phyloP scores from a whole-genome alignment of 2,329 filamentous ascomycete genomes.

The Thielaviopsis ethacetica region DNA sequence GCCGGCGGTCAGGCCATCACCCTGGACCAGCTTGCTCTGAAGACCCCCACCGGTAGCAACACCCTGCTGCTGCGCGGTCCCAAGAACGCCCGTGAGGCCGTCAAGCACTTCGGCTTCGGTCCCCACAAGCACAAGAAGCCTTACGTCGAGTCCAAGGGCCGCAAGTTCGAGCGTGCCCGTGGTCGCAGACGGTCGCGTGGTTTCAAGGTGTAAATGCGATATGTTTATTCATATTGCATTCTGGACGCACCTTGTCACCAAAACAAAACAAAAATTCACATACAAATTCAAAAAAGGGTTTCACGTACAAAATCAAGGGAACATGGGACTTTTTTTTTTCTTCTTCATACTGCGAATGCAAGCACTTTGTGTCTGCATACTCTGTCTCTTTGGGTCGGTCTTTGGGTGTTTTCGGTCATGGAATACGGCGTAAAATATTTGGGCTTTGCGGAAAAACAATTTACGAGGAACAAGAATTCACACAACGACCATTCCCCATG shows the following conservation, averaged over 20 bases:
- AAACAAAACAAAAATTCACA: conserved; percentile 9
- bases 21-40: conserved; percentile 90
- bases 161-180: conserved; percentile 99
- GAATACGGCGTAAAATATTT: conserved; percentile 8
- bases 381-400: conserved; percentile 11
- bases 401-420: conserved; percentile 10
- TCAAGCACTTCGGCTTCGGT: conserved; percentile 99
- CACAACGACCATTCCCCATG: conserved; percentile 9
- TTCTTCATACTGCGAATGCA: conserved; percentile 2
- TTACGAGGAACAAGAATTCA: conserved; percentile 12
- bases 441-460: conserved; percentile 10
- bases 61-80: conserved; percentile 92
- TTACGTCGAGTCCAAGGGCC: conserved; percentile 92
- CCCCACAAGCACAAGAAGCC: conserved; percentile 99
- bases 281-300: conserved; percentile 4
- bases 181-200: conserved; percentile 94
- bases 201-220: conserved; percentile 89
- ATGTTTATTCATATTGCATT: conserved; percentile 3
- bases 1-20: conserved; percentile 92
- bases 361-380: background rate
- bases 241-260: background rate
- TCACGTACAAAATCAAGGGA: background rate
- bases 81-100: conserved; percentile 93
- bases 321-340: background rate
- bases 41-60: conserved; percentile 90